A percentile compares a stretch with the other conserved stretches of the same genome.
Conservation (phyloP, 495 filamentous ascomycete species). For the Astrocystis sublimbata region DNA sequence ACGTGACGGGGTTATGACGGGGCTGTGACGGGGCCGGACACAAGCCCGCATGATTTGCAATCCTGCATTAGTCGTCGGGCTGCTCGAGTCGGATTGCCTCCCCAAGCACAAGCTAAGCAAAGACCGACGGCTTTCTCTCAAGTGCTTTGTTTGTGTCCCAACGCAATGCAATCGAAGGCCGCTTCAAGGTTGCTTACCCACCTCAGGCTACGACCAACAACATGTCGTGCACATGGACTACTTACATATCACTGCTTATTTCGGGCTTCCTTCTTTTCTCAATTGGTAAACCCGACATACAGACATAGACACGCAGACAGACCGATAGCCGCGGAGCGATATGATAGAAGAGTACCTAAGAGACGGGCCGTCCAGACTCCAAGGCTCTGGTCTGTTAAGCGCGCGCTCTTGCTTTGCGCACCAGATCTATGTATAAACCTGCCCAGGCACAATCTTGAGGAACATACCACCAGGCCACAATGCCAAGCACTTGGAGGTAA, state of each 20-base stretch:
- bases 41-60: neutral
- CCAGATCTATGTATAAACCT: neutral
- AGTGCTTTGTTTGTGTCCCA: neutral
- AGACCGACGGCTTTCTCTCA: no score
- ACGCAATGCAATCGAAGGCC: neutral
- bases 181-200: no score
- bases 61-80: neutral
- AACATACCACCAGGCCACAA: no score
- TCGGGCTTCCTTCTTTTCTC: no score
- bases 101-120: no score
- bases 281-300: neutral
- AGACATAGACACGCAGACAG: neutral
- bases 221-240: no score
- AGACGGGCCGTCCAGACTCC: no score
- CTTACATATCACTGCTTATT: slow-evolving; percentile 3
- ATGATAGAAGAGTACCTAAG: neutral
- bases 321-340: neutral
- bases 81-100: neutral
- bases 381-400: slow-evolving; percentile 2
- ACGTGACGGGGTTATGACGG: no score
- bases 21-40: no score
- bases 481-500: no score
- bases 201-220: no score
- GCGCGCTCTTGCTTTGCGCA: slow-evolving; percentile 6
- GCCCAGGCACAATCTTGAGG: neutral